These are phyloP conservation scores for Chytridiales sp. DNA, from an alignment of 371 early-diverging fungal species.

Conservation along the genomic window DNA sequence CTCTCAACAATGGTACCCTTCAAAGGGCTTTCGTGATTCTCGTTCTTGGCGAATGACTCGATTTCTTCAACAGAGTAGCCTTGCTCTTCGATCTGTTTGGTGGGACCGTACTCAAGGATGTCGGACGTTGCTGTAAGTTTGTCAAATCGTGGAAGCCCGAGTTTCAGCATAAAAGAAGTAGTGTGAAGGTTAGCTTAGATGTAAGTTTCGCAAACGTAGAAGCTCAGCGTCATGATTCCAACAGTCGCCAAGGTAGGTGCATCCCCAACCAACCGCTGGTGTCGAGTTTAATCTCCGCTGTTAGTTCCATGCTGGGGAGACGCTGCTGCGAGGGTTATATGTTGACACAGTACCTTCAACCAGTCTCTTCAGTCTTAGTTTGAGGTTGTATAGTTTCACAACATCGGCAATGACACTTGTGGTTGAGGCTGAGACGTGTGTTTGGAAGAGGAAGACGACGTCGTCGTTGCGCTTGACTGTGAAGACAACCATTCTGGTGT, in stretches of 20 bases:
- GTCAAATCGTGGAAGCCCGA: not conserved
- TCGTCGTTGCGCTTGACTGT: constrained; percentile 49
- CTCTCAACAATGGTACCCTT: constrained; percentile 15
- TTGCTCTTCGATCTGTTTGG: constrained; percentile 48
- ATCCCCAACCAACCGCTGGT: too few species aligned
- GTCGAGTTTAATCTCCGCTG: not conserved
- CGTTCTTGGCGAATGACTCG: constrained; percentile 28
- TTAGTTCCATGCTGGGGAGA: too few species aligned
- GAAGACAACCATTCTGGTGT: constrained; percentile 43
- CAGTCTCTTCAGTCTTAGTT: constrained; percentile 42
- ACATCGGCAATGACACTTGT: constrained; percentile 30
- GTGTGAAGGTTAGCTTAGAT: constrained; percentile 4
- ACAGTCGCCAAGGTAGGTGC: not conserved
- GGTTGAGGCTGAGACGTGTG: constrained; percentile 28
- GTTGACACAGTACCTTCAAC: constrained; percentile 50
- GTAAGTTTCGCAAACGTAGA: not conserved
- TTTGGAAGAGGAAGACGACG: constrained; percentile 40
- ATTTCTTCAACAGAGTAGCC: constrained; percentile 57
- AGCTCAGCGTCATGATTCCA: not conserved
- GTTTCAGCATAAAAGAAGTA: not conserved
- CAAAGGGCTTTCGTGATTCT: constrained; percentile 20
- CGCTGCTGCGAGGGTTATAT: too few species aligned
- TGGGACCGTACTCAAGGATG: constrained; percentile 46
- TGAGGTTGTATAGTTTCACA: constrained; percentile 36
- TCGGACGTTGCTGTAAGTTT: constrained; percentile 43